phyloP scores from a whole-genome alignment of 805 yeast genomes.

The Saccharomycopsis fibuligera region DNA sequence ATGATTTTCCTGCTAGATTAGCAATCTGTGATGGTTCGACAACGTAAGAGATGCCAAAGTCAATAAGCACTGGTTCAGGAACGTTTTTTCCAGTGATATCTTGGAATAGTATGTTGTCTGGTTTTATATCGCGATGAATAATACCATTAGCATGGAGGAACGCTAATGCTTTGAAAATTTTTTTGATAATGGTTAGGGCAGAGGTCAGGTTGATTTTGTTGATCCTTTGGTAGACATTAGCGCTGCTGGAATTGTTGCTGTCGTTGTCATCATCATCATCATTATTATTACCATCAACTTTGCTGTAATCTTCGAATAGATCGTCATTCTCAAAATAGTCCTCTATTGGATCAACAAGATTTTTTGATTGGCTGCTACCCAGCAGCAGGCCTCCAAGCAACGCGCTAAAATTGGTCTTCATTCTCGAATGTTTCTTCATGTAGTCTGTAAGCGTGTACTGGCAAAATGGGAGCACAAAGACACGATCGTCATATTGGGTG shows the following conservation, averaged over 20 bases:
- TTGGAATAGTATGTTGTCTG: constrained; percentile 50
- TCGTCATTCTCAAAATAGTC: constrained; percentile 18
- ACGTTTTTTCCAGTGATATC: constrained; percentile 23
- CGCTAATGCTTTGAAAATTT: constrained; percentile 37
- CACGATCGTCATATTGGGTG: constrained; percentile 28
- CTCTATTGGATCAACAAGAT: constrained; percentile 10
- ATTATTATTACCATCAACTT: too few species aligned
- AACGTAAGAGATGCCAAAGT: constrained; percentile 60
- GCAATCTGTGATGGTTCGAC: constrained; percentile 20
- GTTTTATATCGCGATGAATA: constrained; percentile 73
- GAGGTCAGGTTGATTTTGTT: constrained; percentile 8
- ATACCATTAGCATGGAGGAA: constrained; percentile 56
- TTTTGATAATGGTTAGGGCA: constrained; percentile 30
- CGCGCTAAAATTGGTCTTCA: constrained; percentile 22
- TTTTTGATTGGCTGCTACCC: neutral
- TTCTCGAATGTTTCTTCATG: constrained; percentile 28
- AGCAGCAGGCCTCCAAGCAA: neutral
- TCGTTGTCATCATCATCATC: constrained; percentile 21
- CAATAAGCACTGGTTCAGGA: constrained; percentile 39
- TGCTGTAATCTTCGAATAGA: constrained; percentile 15
- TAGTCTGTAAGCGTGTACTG: constrained; percentile 30
- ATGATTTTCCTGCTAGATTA: neutral
- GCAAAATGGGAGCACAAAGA: constrained; percentile 35
- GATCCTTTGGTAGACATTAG: constrained; percentile 8
- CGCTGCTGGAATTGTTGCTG: neutral